Percentiles rank a stretch among this genome's conserved stretches.
These are phyloP conservation scores for Kodamaea kaohsiungensis DNA, from an alignment of 805 yeast species.

Conservation along the genomic window DNA sequence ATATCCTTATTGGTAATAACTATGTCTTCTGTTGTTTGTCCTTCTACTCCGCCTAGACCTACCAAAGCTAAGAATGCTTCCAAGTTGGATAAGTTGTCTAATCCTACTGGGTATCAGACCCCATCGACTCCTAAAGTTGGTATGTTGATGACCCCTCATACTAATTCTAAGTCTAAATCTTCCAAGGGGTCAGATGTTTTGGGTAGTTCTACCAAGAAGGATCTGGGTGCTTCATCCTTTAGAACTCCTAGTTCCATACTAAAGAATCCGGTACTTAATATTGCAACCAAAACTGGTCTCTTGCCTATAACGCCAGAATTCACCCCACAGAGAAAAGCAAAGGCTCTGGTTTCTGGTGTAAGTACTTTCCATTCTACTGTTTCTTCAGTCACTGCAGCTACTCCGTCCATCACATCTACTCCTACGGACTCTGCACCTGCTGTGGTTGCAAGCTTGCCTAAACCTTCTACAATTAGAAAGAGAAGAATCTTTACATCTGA, in stretches of 20 bases:
- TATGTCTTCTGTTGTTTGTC: background rate
- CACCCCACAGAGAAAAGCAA: conserved; percentile 28
- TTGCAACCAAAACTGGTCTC: conserved; percentile 4
- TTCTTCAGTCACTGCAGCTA: background rate
- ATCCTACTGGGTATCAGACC: background rate
- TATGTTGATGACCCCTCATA: conserved; percentile 5
- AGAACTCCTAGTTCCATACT: conserved; percentile 10
- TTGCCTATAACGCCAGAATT: conserved; percentile 31
- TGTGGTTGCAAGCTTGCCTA: background rate
- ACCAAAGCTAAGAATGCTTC: background rate
- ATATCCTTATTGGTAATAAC: too few species aligned
- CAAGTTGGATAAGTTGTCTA: background rate
- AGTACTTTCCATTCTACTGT: background rate
- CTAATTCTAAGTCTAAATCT: background rate
- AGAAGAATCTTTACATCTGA: conserved; percentile 16
- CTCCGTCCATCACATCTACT: conserved; percentile 7
- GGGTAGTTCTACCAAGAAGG: background rate
- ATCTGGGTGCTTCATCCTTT: background rate
- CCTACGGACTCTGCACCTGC: conserved; percentile 3
- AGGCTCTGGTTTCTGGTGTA: background rate
- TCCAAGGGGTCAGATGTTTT: background rate
- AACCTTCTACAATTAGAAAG: conserved; percentile 11
- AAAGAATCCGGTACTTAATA: conserved; percentile 6
- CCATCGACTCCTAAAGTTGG: conserved; percentile 1
- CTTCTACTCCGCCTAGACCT: conserved; percentile 4